These are phyloP conservation scores for Pseudopyricularia javanii DNA, from an alignment of 2,329 filamentous ascomycete species.

Conservation along the genomic window DNA sequence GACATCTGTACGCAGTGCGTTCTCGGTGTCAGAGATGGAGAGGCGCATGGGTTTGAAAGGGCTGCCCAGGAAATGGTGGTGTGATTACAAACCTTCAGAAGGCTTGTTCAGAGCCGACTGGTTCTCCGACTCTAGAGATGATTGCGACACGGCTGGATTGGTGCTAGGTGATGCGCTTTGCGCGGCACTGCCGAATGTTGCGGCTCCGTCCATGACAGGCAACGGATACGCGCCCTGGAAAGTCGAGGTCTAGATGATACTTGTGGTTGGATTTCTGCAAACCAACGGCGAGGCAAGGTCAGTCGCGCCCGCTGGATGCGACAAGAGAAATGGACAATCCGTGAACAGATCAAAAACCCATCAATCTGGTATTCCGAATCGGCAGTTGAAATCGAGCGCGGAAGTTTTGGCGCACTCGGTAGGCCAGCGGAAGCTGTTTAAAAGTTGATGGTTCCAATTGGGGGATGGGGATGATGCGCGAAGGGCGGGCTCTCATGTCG, in stretches of 20 bases:
- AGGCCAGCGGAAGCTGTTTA: background rate
- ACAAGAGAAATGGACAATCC: background rate
- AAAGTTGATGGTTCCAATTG: background rate
- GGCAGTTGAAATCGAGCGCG: no score
- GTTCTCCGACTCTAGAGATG: constrained; percentile 33
- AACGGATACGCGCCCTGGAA: background rate
- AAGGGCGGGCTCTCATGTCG: background rate
- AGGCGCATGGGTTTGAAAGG: background rate
- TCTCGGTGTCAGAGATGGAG: background rate
- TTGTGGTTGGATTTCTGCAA: background rate
- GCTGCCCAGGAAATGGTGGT: background rate
- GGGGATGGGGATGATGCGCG: background rate
- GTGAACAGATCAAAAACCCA: background rate
- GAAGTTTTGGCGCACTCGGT: background rate
- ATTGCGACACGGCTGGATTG: constrained; percentile 44
- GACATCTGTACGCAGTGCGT: constrained; percentile 33
- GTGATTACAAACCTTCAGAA: constrained; percentile 29
- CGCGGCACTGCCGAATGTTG: constrained; percentile 44
- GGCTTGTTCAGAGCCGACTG: constrained; percentile 13
- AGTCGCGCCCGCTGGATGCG: background rate
- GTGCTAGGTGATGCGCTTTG: constrained; percentile 43
- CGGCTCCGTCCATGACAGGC: constrained; percentile 44
- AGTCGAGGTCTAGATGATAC: background rate
- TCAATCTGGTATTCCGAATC: background rate
- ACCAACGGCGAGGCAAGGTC: background rate